phyloP scores from a whole-genome alignment of 2,329 filamentous ascomycete species.

The Magnaporthiopsis rhizophila region DNA sequence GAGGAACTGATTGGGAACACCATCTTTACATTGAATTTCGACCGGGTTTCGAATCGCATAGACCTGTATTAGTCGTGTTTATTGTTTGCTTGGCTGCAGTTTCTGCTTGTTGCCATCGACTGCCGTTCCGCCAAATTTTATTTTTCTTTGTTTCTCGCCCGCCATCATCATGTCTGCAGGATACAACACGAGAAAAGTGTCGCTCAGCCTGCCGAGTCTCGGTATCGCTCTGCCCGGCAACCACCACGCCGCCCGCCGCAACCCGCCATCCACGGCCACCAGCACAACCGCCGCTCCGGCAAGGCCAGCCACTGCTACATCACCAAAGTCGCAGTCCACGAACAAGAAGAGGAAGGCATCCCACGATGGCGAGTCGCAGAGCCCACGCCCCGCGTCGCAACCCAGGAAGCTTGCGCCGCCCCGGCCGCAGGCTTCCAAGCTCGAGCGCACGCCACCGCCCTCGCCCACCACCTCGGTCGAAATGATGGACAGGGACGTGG shows the following conservation, averaged over 20 bases:
- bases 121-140: not conserved
- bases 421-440: conserved; percentile 24
- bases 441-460: conserved; percentile 72
- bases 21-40: not conserved
- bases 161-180: not conserved
- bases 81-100: not conserved
- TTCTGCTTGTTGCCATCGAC: not conserved
- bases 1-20: not conserved
- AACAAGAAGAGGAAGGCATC: conserved; percentile 72
- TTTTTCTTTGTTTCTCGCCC: not conserved
- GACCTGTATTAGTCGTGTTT: not conserved
- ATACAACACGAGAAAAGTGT: conserved; percentile 26
- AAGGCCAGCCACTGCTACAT: conserved; percentile 18
- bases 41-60: not conserved
- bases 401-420: conserved; percentile 20
- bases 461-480: conserved; percentile 52
- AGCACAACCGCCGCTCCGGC: conserved; percentile 11
- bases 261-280: conserved; percentile 20
- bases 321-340: conserved; percentile 25
- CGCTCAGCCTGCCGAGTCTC: conserved; percentile 82
- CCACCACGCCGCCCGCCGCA: conserved; percentile 28
- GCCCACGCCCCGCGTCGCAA: conserved; percentile 19
- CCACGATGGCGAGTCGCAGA: conserved; percentile 43
- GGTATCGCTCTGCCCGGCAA: conserved; percentile 79
- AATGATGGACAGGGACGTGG: conserved; percentile 24